Percentiles rank a stretch among this genome's conserved stretches.
phyloP scores from a whole-genome alignment of 1,139 yeast species.

The Taiozyma onychis region DNA sequence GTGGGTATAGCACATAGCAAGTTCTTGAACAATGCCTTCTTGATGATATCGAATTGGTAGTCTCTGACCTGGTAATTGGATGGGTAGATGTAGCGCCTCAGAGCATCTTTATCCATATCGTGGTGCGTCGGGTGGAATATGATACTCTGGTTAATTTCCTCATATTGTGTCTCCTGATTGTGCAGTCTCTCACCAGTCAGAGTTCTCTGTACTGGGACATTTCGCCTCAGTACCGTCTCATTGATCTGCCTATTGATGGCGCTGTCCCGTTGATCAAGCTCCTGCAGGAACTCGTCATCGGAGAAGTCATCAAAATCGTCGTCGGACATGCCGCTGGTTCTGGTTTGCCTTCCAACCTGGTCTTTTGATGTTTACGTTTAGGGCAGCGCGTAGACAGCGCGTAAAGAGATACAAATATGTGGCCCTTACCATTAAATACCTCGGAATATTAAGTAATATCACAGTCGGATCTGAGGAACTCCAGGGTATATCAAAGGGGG shows the following conservation, averaged over 20 bases:
- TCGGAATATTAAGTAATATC: neutral
- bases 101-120: slow-evolving; percentile 31
- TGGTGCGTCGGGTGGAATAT: slow-evolving; percentile 46
- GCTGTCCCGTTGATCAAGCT: slow-evolving; percentile 20
- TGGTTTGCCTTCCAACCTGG: neutral
- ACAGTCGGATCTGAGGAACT: no score
- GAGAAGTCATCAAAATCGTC: slow-evolving; percentile 13
- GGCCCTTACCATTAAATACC: neutral
- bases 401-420: neutral
- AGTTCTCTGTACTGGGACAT: slow-evolving; percentile 30
- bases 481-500: no score
- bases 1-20: slow-evolving; percentile 90
- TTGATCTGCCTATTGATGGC: slow-evolving; percentile 29
- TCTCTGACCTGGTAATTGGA: slow-evolving; percentile 79
- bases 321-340: neutral
- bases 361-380: neutral
- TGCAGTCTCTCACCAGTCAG: slow-evolving; percentile 28
- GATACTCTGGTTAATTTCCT: slow-evolving; percentile 28
- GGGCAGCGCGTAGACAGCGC: neutral
- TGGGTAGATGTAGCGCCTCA: slow-evolving; percentile 70
- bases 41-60: slow-evolving; percentile 80
- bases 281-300: slow-evolving; percentile 29
- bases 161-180: slow-evolving; percentile 27
- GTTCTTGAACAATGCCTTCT: slow-evolving; percentile 66
- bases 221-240: slow-evolving; percentile 25